Base-by-base conservation (phyloP, 305 asterid species). In the Fraxinus greggii region DNA sequence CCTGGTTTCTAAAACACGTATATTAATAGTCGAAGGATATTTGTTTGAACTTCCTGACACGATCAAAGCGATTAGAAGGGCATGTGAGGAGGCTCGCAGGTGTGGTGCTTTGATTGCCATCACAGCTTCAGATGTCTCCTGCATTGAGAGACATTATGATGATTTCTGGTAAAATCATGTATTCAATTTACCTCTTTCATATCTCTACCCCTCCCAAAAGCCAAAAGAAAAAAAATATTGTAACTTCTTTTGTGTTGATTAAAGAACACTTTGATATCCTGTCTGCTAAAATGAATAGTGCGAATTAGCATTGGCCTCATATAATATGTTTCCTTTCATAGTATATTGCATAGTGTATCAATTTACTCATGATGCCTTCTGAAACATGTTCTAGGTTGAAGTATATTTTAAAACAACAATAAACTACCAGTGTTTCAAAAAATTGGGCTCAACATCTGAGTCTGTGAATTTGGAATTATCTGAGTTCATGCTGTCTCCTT, bases 41-140 rank as follows among this genome's bases (percentile, higher is more conserved):
- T 85, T 95, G 82, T 94, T 95, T 86, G 99, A 95, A 88, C 89
- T 95, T 83, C 97, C 97, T 23, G 97, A 94, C 89, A 95, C 98
- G 42, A 93, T 95, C 78, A 89, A 86, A 89, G 91, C 98, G 45
- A 95, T 95, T 83, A 86, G 89, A 15, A 87, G 86, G 94, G 97
- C 96, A 13, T 95, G 99, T 40, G 89, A 93, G 89, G 94, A 92
- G 87, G 99, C 99, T 75, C 96, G 89, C 80, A 89, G 87, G 83
- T 84, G 89, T 61, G 98, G 99, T 80, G 94, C 99, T 87, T 89
- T 95, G 79, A 93, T 95, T 86, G 99, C 99, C 84, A 90, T 95
- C 82, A 91, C 99, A n/a, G 99, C 99, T n/a, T 95, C 99, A 21
- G 99, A 95, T 77, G 90, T 94, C 56, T 91, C 93, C 79, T 95